Evolutionary conservation across 1,139 yeast genomes (phyloP).

Genomic region (Tardiomyces blankii): DNA sequence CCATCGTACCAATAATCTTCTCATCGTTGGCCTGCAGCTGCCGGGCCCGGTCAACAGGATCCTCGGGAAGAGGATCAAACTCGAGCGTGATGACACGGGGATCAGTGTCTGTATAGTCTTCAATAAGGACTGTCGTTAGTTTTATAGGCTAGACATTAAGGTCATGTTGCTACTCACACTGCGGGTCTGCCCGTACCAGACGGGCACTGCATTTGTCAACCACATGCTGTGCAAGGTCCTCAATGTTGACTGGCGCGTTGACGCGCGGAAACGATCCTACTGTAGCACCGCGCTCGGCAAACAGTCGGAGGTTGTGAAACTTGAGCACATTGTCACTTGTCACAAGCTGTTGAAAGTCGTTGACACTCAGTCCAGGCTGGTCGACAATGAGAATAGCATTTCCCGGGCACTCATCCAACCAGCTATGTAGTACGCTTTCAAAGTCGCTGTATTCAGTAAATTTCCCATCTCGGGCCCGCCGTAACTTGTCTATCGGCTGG

Average conservation of each 20-base stretch:
- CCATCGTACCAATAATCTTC: constrained; percentile 24
- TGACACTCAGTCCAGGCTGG: constrained; percentile 53
- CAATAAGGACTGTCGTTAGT: constrained; percentile 7
- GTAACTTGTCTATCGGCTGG: constrained; percentile 10
- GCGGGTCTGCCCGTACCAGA: constrained; percentile 21
- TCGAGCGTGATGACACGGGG: constrained; percentile 49
- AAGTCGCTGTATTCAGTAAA: constrained; percentile 27
- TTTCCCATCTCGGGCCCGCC: constrained; percentile 18
- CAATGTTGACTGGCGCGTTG: constrained; percentile 34
- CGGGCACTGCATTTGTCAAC: constrained; percentile 40
- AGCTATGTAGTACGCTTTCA: constrained; percentile 35
- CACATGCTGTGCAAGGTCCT: constrained; percentile 34
- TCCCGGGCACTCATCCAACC: constrained; percentile 52
- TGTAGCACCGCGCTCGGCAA: constrained; percentile 51
- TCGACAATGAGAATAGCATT: constrained; percentile 60
- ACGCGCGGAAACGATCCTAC: constrained; percentile 51
- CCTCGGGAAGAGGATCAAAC: constrained; percentile 38
- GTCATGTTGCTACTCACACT: constrained; percentile 26
- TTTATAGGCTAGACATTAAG: background rate
- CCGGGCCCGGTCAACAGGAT: constrained; percentile 21
- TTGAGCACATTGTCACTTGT: constrained; percentile 21
- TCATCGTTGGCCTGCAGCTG: constrained; percentile 37
- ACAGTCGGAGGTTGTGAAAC: constrained; percentile 46
- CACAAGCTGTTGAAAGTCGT: constrained; percentile 41
- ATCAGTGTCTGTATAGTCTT: constrained; percentile 44